Base-by-base conservation (phyloP, 1,284 basidiomycete species). In the Xerocomus nothofagi region DNA sequence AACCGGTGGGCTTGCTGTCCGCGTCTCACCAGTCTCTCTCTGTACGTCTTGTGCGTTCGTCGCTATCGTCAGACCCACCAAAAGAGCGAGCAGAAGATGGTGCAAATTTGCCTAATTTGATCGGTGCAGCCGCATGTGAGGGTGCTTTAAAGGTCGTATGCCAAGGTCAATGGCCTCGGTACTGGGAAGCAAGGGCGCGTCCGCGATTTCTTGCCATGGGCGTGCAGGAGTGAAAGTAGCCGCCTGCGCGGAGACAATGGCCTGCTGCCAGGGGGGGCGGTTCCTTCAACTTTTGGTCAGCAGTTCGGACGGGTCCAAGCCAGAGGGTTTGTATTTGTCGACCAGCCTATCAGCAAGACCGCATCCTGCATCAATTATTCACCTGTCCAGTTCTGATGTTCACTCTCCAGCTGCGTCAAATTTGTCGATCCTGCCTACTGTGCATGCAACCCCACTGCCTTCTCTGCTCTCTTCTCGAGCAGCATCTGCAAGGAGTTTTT, bases 241-340 rank as follows among this genome's bases (percentile, higher is more conserved):
- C 17, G 3, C 24, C 18, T 33, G 49, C 45, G 17, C 33, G 7
- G 26, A 29, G 3, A 36, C 10, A 34, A 26, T n/a, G n/a, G 42
- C 48, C 23, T 48, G 53, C 34, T n/a, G 27, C 63, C 45, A 61
- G 59, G 11, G 73, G 74, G 14, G 72, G 75, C 31, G 73, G 71
- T 36, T 73, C 69, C 65, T 80, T 84, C 53, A 92, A 70, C 67
- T 87, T 90, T 66, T 91, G 77, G 50, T 93, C 89, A 9, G 89
- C 86, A 3, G 81, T 77, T 53, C 77, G 71, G 29, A 89, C 77
- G n/a, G 71, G 62, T 7, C 81, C 82, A 11, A 74, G 79, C 12
- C 88, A 78, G 26, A 90, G 70, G 90, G 88, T 68, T 88, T 91
- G 72, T 92, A 84, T 59, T 90, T 90, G 72, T 93, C 90, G 34